These are phyloP conservation scores for Mallotus repandus DNA, from an alignment of 441 rosid genomes.

Conservation along the genomic window DNA sequence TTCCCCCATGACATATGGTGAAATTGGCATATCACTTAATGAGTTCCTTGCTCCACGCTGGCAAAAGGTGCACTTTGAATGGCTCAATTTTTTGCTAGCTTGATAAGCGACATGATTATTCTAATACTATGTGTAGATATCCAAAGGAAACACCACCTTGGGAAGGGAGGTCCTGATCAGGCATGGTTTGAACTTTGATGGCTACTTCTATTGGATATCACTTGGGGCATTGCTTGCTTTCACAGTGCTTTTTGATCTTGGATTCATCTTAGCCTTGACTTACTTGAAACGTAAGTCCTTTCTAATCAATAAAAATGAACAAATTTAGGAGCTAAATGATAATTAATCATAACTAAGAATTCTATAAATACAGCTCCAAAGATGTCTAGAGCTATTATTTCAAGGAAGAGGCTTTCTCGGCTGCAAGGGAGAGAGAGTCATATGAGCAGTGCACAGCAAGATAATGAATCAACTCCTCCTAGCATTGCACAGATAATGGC, in stretches of 20 bases:
- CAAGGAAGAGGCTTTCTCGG: conserved; percentile 5
- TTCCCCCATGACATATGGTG: conserved; percentile 37
- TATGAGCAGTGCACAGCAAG: neutral
- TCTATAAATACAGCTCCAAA: conserved; percentile 20
- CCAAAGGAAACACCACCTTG: conserved; percentile 15
- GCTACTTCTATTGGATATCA: conserved; percentile 42
- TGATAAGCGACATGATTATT: neutral
- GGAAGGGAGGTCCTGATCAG: conserved; percentile 22
- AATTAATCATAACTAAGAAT: neutral
- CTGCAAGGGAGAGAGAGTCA: neutral
- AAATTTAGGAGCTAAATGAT: neutral
- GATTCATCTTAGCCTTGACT: conserved; percentile 36
- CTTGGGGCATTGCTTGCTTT: conserved; percentile 35
- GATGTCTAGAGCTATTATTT: conserved; percentile 23
- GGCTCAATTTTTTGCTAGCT: neutral
- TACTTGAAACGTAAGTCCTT: conserved; percentile 32
- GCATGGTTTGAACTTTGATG: conserved; percentile 32
- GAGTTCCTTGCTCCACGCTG: conserved; percentile 44
- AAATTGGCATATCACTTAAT: conserved; percentile 32
- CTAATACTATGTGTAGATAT: neutral
- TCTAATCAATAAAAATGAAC: neutral
- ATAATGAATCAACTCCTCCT: neutral
- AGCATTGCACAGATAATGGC: neutral
- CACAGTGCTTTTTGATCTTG: conserved; percentile 28
- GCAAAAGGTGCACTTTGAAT: conserved; percentile 28